Conservation (phyloP, 257 asterid species). For the Przewalskia tangutica region DNA sequence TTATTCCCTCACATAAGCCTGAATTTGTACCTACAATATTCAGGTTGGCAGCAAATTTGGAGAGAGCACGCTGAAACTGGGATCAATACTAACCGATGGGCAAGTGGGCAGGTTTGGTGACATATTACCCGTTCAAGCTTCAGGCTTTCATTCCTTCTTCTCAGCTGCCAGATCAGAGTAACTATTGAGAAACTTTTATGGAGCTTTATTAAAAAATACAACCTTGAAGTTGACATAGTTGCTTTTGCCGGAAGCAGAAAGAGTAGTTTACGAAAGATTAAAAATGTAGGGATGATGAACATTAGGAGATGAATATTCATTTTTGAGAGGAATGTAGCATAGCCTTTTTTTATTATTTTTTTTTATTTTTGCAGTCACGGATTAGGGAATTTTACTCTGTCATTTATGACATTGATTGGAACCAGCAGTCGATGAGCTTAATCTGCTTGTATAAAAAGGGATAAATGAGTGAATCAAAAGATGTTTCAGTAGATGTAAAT, state of each 20-base stretch:
- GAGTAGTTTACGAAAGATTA: neutral
- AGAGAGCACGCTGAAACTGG: constrained; percentile 85
- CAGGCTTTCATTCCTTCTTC: constrained; percentile 90
- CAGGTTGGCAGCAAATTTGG: constrained; percentile 99
- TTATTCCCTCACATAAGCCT: neutral
- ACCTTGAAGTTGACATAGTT: neutral
- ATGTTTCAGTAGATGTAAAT: neutral
- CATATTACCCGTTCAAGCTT: constrained; percentile 94
- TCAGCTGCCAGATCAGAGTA: constrained; percentile 64
- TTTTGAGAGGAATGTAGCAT: neutral
- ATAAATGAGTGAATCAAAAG: neutral
- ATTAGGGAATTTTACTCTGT: neutral
- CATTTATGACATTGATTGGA: neutral
- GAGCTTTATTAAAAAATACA: neutral
- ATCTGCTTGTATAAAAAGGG: neutral
- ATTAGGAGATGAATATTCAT: neutral
- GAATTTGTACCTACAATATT: constrained; percentile 2
- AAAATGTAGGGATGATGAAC: neutral
- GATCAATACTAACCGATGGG: constrained; percentile 88
- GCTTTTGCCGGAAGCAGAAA: neutral
- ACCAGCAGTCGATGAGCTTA: neutral
- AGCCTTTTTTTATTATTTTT: neutral
- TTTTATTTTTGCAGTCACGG: neutral
- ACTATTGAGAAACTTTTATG: neutral
- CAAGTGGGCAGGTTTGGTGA: constrained; percentile 99